A percentile compares a stretch with the other conserved stretches of the same genome.
These are phyloP conservation scores for Polytrichum commune DNA, from an alignment of 225 moss, liverwort and hornwort species.

Conservation along the genomic window DNA sequence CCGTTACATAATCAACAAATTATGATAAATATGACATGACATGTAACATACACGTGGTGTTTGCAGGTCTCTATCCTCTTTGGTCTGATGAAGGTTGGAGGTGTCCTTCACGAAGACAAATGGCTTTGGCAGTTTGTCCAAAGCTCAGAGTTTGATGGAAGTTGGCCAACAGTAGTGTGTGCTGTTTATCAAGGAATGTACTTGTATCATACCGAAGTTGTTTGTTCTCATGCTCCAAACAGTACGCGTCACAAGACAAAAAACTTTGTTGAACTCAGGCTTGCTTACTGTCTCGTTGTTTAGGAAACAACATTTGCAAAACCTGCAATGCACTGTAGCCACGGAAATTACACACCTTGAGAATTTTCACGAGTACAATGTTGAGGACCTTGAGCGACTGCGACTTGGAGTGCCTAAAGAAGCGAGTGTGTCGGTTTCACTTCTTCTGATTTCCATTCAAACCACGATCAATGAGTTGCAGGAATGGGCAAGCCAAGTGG, in stretches of 20 bases:
- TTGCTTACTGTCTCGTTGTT: neutral
- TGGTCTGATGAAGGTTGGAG: too few relatives aligned
- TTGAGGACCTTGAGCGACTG: neutral
- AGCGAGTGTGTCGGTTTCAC: neutral
- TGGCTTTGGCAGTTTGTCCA: neutral
- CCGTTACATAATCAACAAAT: too few relatives aligned
- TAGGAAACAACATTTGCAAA: conserved; percentile 4
- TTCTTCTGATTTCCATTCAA: neutral
- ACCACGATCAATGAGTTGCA: neutral
- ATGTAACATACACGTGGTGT: too few relatives aligned
- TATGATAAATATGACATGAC: too few relatives aligned
- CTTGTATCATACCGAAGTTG: neutral
- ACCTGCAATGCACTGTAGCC: neutral
- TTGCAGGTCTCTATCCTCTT: too few relatives aligned
- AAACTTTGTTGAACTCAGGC: neutral
- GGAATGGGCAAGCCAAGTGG: neutral
- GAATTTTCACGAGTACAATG: neutral
- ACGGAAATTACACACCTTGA: too few relatives aligned
- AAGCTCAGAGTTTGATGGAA: conserved; percentile 10
- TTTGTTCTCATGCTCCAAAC: neutral
- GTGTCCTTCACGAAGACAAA: neutral
- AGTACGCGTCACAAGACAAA: neutral
- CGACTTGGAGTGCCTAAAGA: neutral
- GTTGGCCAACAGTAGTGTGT: conserved; percentile 1
- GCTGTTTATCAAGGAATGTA: conserved; percentile 11